Base-by-base conservation (phyloP, 2,329 filamentous ascomycete species). In the Exophiala calicioides region DNA sequence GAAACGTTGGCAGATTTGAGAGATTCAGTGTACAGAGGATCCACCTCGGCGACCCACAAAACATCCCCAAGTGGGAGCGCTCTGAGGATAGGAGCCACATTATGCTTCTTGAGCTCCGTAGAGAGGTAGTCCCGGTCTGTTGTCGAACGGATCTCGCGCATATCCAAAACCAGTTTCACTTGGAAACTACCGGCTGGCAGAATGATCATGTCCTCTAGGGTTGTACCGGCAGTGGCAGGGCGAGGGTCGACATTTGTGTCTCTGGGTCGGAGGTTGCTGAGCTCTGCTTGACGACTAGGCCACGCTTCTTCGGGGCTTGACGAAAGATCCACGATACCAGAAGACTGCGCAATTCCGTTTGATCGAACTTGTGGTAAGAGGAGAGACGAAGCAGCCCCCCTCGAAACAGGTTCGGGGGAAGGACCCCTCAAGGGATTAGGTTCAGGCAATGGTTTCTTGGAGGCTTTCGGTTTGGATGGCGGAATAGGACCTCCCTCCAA, bases 61-160 rank as follows among this genome's bases (percentile, higher is more conserved):
- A 81, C 81, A 60, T 93, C 88, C 1, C 88, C 88, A 1, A 91
- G 70, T 52, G 86, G 82, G 23, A 91, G 71, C 3, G 79, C 74
- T 13, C 85, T 79, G 64, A 88, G 82, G 15, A 86, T 78, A 0
- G 85, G 81, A 15, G 70, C 74, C 13, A 86, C 76, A 0, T 82
- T 84, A 53, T 78, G 80, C 56, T 86, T 85, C 8, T 72, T 69
- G 9, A 93, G 77, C 59, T 88, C 81, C 16, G 85, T 78, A 57
- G 85, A 79, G 63, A 91, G 85, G 60, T 90, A 90, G 58, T 89
- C 84, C 44, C 87, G 76, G 60, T 91, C 85, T 20, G 77, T 85
- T 54, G 80, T 84, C 4, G 86, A 77, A 23, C 85, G 79, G 32
- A 90, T 75, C 68, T 93, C 88, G 20, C 88, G 85, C 26, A 78